Evolutionary conservation across 2,329 filamentous ascomycete genomes (phyloP).

Genomic region (Penicillium corylophilum): DNA sequence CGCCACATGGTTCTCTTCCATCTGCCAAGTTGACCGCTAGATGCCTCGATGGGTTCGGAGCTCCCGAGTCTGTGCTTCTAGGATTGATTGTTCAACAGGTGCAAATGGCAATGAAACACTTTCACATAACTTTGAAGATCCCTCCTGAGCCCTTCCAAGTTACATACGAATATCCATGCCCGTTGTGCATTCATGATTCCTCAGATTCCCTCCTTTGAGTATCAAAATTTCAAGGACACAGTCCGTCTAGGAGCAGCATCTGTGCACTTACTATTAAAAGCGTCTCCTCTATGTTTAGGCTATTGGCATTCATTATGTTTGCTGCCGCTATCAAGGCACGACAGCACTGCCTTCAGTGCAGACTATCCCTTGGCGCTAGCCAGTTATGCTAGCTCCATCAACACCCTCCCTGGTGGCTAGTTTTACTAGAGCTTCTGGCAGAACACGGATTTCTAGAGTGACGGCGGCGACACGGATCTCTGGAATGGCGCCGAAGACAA

Average conservation of each 20-base stretch:
- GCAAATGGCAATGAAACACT: background rate
- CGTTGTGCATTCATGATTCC: background rate
- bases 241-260: background rate
- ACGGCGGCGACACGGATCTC: conserved; percentile 54
- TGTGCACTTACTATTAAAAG: too few species aligned
- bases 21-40: background rate
- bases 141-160: background rate
- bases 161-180: background rate
- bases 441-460: conserved; percentile 49
- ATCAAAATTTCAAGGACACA: background rate
- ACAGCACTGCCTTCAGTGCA: conserved; percentile 46
- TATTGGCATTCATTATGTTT: conserved; percentile 24
- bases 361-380: conserved; percentile 53
- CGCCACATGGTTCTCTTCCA: background rate
- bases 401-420: conserved; percentile 54
- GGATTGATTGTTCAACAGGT: conserved; percentile 1
- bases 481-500: conserved; percentile 49
- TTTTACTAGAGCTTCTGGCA: conserved; percentile 57
- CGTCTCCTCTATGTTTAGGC: too few species aligned
- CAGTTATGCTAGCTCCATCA: conserved; percentile 43
- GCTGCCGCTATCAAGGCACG: conserved; percentile 5
- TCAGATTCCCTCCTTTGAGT: background rate
- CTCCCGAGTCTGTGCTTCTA: conserved; percentile 11
- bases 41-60: background rate
- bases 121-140: too few species aligned